A percentile compares a stretch with the other conserved stretches of the same genome.
phyloP scores from a whole-genome alignment of 805 yeast species.

The Candida nemodendra region DNA sequence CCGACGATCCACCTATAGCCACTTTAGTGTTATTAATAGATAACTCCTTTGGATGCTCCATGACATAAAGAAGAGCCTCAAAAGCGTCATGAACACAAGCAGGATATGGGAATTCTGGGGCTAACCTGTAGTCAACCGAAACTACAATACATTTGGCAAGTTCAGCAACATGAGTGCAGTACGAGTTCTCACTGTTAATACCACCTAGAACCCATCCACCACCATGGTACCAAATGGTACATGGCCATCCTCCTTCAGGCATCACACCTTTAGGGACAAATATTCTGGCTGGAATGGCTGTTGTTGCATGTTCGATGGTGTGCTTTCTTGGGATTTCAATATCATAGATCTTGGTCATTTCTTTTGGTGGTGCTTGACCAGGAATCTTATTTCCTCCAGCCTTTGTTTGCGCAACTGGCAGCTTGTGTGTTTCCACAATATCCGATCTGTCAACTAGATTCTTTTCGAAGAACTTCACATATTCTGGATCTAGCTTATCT shows the following conservation, averaged over 20 bases:
- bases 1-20: slow-evolving; percentile 47
- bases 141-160: slow-evolving; percentile 35
- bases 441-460: slow-evolving; percentile 15
- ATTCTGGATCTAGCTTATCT: slow-evolving; percentile 22
- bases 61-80: slow-evolving; percentile 34
- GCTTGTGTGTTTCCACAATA: slow-evolving; percentile 16
- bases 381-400: slow-evolving; percentile 24
- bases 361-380: slow-evolving; percentile 28
- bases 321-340: slow-evolving; percentile 28
- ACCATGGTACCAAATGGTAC: slow-evolving; percentile 34
- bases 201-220: slow-evolving; percentile 37
- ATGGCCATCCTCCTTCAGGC: slow-evolving; percentile 28
- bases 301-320: slow-evolving; percentile 27
- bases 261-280: slow-evolving; percentile 30
- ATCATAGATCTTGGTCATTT: slow-evolving; percentile 20
- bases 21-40: slow-evolving; percentile 34
- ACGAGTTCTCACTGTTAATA: slow-evolving; percentile 37
- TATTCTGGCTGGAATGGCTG: slow-evolving; percentile 25
- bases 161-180: slow-evolving; percentile 41
- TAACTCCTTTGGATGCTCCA: slow-evolving; percentile 26
- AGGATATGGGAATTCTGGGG: slow-evolving; percentile 51
- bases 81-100: slow-evolving; percentile 46
- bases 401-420: slow-evolving; percentile 19
- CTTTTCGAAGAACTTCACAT: slow-evolving; percentile 18
- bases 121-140: slow-evolving; percentile 48